Conservation (phyloP, 2,329 filamentous ascomycete genomes). For the Hirsutella rhossiliensis region DNA sequence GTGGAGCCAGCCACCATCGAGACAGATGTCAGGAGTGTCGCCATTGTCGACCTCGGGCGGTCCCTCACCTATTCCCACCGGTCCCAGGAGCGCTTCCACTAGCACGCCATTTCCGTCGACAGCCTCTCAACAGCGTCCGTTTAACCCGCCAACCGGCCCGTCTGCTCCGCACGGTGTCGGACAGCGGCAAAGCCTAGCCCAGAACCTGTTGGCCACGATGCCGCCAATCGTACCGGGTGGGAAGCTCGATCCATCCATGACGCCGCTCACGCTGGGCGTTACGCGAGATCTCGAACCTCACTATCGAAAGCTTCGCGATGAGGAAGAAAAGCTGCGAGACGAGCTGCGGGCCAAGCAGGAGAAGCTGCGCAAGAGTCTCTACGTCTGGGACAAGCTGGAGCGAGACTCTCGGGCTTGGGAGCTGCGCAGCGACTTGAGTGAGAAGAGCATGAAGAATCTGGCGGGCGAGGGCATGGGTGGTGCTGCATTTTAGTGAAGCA, state of each 20-base stretch:
- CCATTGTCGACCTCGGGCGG: constrained; percentile 25
- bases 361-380: constrained; percentile 38
- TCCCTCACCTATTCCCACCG: constrained; percentile 33
- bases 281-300: constrained; percentile 42
- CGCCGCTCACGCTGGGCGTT: constrained; percentile 32
- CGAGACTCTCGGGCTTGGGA: constrained; percentile 41
- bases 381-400: constrained; percentile 41
- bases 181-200: constrained; percentile 34
- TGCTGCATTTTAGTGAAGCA: constrained; percentile 34
- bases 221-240: constrained; percentile 41
- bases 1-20: constrained; percentile 25
- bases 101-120: constrained; percentile 24
- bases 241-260: constrained; percentile 35
- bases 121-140: constrained; percentile 30
- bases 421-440: constrained; percentile 43
- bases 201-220: constrained; percentile 38
- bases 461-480: constrained; percentile 43
- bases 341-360: constrained; percentile 43
- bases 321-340: constrained; percentile 44
- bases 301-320: constrained; percentile 40
- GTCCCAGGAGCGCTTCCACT: constrained; percentile 25
- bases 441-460: constrained; percentile 43
- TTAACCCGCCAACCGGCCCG: constrained; percentile 48
- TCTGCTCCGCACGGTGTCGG: constrained; percentile 23
- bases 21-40: constrained; percentile 21